Evolutionary conservation across 257 asterid genomes (phyloP), one percentile per base, ranked within the genome.

Genomic region (Solanum sejunctum): DNA sequence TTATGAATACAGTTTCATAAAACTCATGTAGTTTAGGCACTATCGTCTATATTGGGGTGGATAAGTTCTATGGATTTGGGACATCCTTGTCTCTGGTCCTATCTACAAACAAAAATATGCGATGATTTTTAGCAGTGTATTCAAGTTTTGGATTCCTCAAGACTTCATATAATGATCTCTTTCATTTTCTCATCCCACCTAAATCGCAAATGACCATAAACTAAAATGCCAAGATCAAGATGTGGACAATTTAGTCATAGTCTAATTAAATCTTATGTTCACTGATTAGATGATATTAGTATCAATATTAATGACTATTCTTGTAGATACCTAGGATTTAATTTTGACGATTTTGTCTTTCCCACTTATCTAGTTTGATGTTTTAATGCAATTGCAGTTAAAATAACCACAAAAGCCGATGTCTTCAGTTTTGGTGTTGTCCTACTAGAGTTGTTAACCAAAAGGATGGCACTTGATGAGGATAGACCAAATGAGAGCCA

Each of bases 371-470:
- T 52, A 32, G 55, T 12, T 5, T 43, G 45, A 67, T 57, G 20
- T 26, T 72, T 79, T 84, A 77, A 45, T 84, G 93, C 95, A 95
- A 98, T 93, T 21, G 94, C 88, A 32, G 98, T 98, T 12, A 95
- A 94, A 86, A 92, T 95, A 91, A 94, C 99, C 9, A 95, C 99
- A 9, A 94, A 94, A 84, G 88, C 90, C 4, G 99, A 95, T 58
- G 97, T 95, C n/a, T 95, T 94, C 90, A 95, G 98, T 71, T 95
- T 92, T 20, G 98, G 98, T 0, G 99, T 95, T 9, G 97, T 95
- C 66, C 88, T 95, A 41, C 91, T 95, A 97, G 99, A 95, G 92
- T 90, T 95, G 16, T 45, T 95, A 64, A 95, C 98, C 0, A 98
- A 98, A 13, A 85, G 91, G 93, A 90, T 86, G 94, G 97, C 95